Evolutionary conservation across 192 early-diverging fungal species (phyloP).

Genomic region (Coemansia sp.): DNA sequence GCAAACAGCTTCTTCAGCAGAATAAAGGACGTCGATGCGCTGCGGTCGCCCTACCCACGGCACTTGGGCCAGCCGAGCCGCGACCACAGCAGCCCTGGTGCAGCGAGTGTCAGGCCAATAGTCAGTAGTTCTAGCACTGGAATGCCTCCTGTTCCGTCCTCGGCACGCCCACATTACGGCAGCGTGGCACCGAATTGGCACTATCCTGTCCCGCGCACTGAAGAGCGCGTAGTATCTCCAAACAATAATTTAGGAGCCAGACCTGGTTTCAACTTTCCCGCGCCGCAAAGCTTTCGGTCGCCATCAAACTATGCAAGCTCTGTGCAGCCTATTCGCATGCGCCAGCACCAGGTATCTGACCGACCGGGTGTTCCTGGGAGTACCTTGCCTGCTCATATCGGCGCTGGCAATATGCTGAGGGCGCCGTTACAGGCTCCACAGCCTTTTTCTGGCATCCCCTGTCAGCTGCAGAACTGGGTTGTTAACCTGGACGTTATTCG

Average conservation of each 20-base stretch:
- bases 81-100: too few species aligned
- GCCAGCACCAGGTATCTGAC: constrained; percentile 4
- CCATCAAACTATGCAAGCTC: constrained; percentile 31
- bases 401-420: constrained; percentile 2
- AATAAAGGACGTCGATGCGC: constrained; percentile 32
- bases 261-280: too few species aligned
- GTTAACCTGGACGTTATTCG: constrained; percentile 14
- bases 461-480: constrained; percentile 17
- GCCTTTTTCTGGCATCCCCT: too few species aligned
- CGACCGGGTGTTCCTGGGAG: constrained; percentile 26
- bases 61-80: constrained; percentile 18
- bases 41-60: constrained; percentile 37
- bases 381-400: constrained; percentile 26
- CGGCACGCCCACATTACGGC: too few species aligned
- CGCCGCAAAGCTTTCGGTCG: too few species aligned
- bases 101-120: too few species aligned
- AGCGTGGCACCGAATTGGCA: constrained; percentile 12
- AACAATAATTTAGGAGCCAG: background rate
- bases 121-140: too few species aligned
- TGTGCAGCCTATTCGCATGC: constrained; percentile 30
- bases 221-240: constrained; percentile 5
- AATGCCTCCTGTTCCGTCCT: too few species aligned
- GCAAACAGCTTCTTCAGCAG: constrained; percentile 30
- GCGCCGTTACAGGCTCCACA: background rate
- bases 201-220: constrained; percentile 6